Base-by-base conservation (phyloP, 208 protist genomes). In the Novymonas esmeraldas region DNA sequence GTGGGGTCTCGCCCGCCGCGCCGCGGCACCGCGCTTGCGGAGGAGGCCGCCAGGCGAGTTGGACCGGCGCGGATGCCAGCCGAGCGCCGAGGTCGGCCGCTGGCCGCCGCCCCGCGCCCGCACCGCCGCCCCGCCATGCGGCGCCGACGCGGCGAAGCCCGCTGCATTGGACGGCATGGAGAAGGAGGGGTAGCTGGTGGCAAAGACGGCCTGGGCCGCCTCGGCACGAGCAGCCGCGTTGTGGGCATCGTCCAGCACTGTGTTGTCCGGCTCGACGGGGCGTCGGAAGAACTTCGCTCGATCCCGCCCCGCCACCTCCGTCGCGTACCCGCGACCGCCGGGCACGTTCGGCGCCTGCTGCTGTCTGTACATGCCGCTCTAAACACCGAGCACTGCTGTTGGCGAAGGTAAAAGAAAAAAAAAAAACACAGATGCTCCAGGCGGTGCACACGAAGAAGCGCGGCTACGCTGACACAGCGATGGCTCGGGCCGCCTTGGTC, bases 201-300 rank as follows among this genome's bases (percentile, higher is more conserved):
- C 56, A 63, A 76, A 85, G 44, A 66, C 76, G 31, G 38, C 63
- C 62, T 57, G 54, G 20, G 62, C 39, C 16, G 59, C 42, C 14
- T 62, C 51, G 29, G 42, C 52, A 10, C n/a, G 28, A 22, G 29
- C 36, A 42, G 55, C 41, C 0, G 60, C 41, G 51, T 44, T 42
- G 65, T 50, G 28, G 16, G 56, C 20, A 45, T 78, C 72, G 50
- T 63, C 50, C 1, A 64, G 42, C 9, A 69, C 57, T 13, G 56
- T 72, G 42, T 76, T 75, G 33, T 74, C 62, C 5, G 78, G 67
- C 60, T 94, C 90, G 2, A 93, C 81, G 16, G 93, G 90, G 2
- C 87, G 82, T 1, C 87, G 84, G 57, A 97, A 97, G 65, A 93
- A 97, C 52, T 89, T 90, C 45, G 87, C 81, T 6, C 90, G 90